Evolutionary conservation across 768 basidiomycete genomes (phyloP), one percentile per base, ranked within the genome.

Genomic region (Suillus paluster): DNA sequence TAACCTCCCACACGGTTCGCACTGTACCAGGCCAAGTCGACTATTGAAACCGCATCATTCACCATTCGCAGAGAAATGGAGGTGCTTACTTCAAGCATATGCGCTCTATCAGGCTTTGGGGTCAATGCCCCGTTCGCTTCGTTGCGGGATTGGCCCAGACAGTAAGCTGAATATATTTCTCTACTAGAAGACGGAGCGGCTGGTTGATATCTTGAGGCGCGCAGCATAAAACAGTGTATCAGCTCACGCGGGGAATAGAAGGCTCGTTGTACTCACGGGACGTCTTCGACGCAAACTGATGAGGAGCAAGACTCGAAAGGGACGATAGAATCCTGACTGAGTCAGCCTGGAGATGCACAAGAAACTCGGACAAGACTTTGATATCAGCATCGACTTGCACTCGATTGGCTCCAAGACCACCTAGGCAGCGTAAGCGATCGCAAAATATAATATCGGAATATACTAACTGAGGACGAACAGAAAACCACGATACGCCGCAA

Each of bases 321-420:
- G 81, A 75, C 56, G 78, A 70, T 30, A 80, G 77, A 34, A 85
- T 87, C 57, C 89, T 83, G 44, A 92, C 81, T 0, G 82, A 76
- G 73, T 98, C 97, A 0, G 83, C 81, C 68, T 91, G 88, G 34
- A 98, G 77, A 66, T 89, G 88, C 0, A 84, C 84, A 30, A 92
- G 72, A 69, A 99, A 93, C 69, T 98, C 95, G 19, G 87, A 86
- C 8, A 99, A 77, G 1, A 97, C 81, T 73, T 90, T 94, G 68
- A 95, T 85, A 71, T 99, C 97, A 1, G 92, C 88, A 64, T 91
- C 88, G 21, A 98, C 80, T 76, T 98, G 95, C 6, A 94, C 87
- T 3, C 94, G 88, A 74, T 94, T 94, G 27, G 93, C 91, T n/a
- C 97, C 97, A 72, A 5, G 96, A 90, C 96, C 97, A 99, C 68